Conservation (phyloP, 140 eudicot genomes). For the Oenanthe javanica region DNA sequence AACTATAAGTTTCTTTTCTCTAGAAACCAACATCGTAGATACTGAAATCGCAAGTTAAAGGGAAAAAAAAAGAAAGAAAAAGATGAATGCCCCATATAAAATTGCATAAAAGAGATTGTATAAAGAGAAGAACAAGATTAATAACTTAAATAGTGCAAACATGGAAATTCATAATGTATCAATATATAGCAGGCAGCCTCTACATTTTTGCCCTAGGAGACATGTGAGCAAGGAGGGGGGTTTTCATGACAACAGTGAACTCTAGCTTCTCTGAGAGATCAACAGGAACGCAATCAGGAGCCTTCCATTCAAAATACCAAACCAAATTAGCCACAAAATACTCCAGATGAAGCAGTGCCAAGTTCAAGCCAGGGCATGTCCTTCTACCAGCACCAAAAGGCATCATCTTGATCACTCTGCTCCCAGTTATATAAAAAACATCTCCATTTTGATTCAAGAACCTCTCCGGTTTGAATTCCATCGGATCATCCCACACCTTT, state of each 20-base stretch:
- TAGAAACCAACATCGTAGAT: background rate
- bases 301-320: slow-evolving; percentile 46
- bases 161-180: background rate
- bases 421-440: slow-evolving; percentile 41
- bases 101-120: too few relatives aligned
- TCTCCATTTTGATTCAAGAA: slow-evolving; percentile 25
- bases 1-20: background rate
- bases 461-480: slow-evolving; percentile 64
- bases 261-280: slow-evolving; percentile 57
- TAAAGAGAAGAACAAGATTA: background rate
- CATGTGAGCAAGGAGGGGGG: slow-evolving; percentile 40
- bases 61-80: background rate
- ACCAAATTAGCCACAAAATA: slow-evolving; percentile 63
- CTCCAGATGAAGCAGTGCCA: slow-evolving; percentile 46
- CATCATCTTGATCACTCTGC: slow-evolving; percentile 52
- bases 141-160: too few relatives aligned
- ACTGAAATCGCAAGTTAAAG: background rate
- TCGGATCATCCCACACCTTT: slow-evolving; percentile 52
- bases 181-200: background rate
- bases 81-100: background rate
- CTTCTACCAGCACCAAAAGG: slow-evolving; percentile 53
- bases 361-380: slow-evolving; percentile 33
- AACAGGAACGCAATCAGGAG: slow-evolving; percentile 21
- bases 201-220: slow-evolving; percentile 16
- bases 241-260: slow-evolving; percentile 54